These are phyloP conservation scores for Pestalotiopsis sp. DNA, from an alignment of 2,329 filamentous ascomycete species.

Conservation along the genomic window DNA sequence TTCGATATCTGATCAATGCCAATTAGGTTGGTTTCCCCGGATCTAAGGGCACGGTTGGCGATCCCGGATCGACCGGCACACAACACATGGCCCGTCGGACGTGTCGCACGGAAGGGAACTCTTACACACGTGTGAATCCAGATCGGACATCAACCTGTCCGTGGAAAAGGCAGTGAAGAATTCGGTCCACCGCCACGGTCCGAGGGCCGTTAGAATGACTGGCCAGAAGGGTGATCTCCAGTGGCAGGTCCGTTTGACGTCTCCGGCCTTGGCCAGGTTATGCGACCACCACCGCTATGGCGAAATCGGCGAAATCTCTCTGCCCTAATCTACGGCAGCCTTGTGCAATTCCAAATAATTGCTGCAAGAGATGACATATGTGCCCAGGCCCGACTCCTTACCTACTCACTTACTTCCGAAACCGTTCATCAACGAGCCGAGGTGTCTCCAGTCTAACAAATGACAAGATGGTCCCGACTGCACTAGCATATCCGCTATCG, in stretches of 20 bases:
- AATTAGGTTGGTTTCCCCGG: conserved; percentile 7
- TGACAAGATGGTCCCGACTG: neutral
- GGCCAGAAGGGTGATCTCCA: neutral
- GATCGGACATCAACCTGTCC: neutral
- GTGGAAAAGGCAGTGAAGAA: neutral
- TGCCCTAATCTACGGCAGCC: neutral
- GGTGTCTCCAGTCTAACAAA: neutral
- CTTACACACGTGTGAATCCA: neutral
- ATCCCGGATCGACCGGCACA: conserved; percentile 7
- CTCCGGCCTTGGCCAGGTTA: neutral
- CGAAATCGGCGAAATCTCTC: neutral
- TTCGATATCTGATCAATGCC: neutral
- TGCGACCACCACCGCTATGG: neutral
- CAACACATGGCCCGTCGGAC: neutral
- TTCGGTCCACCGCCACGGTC: neutral
- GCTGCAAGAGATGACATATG: neutral
- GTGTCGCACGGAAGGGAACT: neutral
- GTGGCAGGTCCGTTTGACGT: neutral
- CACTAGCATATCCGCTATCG: neutral
- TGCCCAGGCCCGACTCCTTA: too few relatives aligned
- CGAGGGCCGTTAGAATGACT: neutral
- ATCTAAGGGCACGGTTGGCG: conserved; percentile 1
- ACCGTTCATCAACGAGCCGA: neutral
- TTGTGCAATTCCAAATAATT: neutral
- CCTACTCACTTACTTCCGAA: too few relatives aligned